Evolutionary conservation across 805 yeast genomes (phyloP).

Genomic region (Metschnikowia chrysomelidarum): DNA sequence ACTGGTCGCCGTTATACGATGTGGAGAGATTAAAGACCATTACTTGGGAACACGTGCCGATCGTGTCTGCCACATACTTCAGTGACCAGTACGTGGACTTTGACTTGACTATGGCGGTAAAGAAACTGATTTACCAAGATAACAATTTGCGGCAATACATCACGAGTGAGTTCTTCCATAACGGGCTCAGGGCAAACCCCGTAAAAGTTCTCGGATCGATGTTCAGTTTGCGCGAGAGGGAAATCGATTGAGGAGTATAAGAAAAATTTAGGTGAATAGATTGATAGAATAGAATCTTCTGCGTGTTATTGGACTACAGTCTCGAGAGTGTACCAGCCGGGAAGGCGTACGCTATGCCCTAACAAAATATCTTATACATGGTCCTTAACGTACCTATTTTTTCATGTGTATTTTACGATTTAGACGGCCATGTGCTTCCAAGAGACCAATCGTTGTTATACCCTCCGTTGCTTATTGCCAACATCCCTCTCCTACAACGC

Average conservation of each 20-base stretch:
- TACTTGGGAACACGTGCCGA: slow-evolving; percentile 37
- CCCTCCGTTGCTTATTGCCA: too few relatives aligned
- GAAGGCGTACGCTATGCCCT: too few relatives aligned
- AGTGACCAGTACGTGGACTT: slow-evolving; percentile 55
- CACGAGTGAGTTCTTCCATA: slow-evolving; percentile 51
- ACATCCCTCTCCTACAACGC: too few relatives aligned
- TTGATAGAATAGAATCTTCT: too few relatives aligned
- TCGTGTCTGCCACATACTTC: slow-evolving; percentile 50
- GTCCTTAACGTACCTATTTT: too few relatives aligned
- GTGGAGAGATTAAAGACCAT: slow-evolving; percentile 26
- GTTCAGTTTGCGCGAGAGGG: slow-evolving; percentile 39
- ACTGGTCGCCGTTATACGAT: slow-evolving; percentile 41
- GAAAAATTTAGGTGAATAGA: too few relatives aligned
- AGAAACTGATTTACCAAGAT: slow-evolving; percentile 25
- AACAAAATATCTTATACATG: too few relatives aligned
- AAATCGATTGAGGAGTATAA: slow-evolving; percentile 40
- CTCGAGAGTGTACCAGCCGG: too few relatives aligned
- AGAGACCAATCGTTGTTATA: too few relatives aligned
- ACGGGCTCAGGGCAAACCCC: slow-evolving; percentile 46
- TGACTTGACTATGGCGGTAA: slow-evolving; percentile 37
- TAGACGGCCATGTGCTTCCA: too few relatives aligned
- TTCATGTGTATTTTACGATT: too few relatives aligned
- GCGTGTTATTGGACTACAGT: too few relatives aligned
- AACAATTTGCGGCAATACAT: slow-evolving; percentile 40
- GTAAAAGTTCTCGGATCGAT: slow-evolving; percentile 38